Percentiles rank a stretch among this genome's conserved stretches.
phyloP scores from a whole-genome alignment of 768 basidiomycete genomes.

The Trametes meyenii region DNA sequence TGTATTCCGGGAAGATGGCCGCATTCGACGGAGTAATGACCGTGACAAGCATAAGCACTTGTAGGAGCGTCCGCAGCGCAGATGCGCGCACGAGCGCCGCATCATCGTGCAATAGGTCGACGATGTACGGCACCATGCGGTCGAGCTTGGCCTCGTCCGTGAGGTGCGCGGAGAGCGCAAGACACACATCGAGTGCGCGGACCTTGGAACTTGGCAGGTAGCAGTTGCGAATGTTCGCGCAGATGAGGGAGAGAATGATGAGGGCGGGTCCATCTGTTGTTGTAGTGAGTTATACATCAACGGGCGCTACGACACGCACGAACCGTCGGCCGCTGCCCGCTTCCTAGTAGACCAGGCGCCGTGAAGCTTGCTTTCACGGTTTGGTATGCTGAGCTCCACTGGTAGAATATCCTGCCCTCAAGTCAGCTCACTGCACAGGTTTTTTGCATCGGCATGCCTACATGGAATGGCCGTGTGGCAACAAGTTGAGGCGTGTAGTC shows the following conservation, averaged over 20 bases:
- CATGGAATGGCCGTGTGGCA: constrained; percentile 62
- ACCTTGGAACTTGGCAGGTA: constrained; percentile 83
- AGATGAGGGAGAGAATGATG: constrained; percentile 83
- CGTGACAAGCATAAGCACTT: constrained; percentile 69
- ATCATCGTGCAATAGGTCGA: constrained; percentile 88
- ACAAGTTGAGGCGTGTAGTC: constrained; percentile 51
- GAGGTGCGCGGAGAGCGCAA: constrained; percentile 77
- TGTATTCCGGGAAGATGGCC: constrained; percentile 91
- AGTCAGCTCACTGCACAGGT: background rate
- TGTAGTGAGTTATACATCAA: background rate
- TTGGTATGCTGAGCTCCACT: constrained; percentile 69
- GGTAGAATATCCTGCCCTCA: constrained; percentile 70
- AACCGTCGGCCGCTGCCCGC: constrained; percentile 66
- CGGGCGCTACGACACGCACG: background rate
- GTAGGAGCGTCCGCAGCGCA: constrained; percentile 76
- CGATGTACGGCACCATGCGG: constrained; percentile 88
- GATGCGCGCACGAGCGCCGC: constrained; percentile 79
- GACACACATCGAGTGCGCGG: constrained; percentile 81
- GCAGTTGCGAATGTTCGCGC: constrained; percentile 89
- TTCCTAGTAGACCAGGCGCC: constrained; percentile 36
- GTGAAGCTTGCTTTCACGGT: constrained; percentile 58
- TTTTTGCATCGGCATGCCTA: constrained; percentile 30
- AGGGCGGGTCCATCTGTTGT: constrained; percentile 82
- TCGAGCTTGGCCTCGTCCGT: constrained; percentile 97
- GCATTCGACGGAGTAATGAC: constrained; percentile 66